Evolutionary conservation across 257 asterid genomes (phyloP).

Genomic region (Plantago elongata): DNA sequence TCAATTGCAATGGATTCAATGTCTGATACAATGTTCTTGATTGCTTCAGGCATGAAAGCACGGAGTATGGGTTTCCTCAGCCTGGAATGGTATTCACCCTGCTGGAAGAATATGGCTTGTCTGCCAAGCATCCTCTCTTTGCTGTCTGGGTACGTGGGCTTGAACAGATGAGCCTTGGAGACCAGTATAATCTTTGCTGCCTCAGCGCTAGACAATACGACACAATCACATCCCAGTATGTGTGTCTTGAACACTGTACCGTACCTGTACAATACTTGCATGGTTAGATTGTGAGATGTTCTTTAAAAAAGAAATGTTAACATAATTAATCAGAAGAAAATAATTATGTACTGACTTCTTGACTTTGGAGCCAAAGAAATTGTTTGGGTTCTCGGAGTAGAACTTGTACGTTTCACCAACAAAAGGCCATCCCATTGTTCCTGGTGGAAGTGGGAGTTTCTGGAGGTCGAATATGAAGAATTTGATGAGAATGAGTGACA

Average conservation of each 20-base stretch:
- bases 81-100: constrained; percentile 64
- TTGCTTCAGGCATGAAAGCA: constrained; percentile 66
- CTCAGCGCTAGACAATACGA: constrained; percentile 71
- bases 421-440: constrained; percentile 75
- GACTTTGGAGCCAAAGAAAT: constrained; percentile 63
- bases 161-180: constrained; percentile 59
- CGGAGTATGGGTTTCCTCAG: constrained; percentile 63
- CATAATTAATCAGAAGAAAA: neutral
- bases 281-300: constrained; percentile 1
- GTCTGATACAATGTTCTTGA: constrained; percentile 47
- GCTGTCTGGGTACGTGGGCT: constrained; percentile 83
- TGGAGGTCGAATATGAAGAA: constrained; percentile 23
- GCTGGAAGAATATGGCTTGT: constrained; percentile 74
- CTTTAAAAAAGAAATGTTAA: neutral
- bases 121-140: constrained; percentile 72
- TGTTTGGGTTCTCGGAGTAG: constrained; percentile 68
- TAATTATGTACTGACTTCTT: constrained; percentile 44
- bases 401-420: constrained; percentile 77
- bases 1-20: constrained; percentile 37
- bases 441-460: constrained; percentile 67
- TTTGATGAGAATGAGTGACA: constrained; percentile 22
- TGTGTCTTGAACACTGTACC: constrained; percentile 80
- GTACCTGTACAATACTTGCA: constrained; percentile 36
- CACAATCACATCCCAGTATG: constrained; percentile 69
- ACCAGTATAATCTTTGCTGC: constrained; percentile 61